Evolutionary conservation across 306 rosid genomes (phyloP), one percentile per base, ranked within the genome.

Genomic region (Alnus glutinosa): DNA sequence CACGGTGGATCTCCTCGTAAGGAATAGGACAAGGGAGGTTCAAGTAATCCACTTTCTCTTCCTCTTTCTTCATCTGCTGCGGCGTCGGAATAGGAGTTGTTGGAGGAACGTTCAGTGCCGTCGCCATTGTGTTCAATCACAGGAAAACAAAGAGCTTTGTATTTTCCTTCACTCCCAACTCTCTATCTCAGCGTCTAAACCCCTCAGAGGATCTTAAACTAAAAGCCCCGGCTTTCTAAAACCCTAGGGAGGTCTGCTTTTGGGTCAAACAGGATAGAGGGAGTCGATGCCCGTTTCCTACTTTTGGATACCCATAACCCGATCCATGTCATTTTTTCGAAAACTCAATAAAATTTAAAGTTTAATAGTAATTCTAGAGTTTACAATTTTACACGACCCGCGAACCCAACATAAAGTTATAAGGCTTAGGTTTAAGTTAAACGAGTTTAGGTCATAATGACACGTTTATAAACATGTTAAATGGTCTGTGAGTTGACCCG

Each of bases 1-100:
- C 99, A 54, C 98, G 99, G 77, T 90, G 96, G 87, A 96, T 90
- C 86, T 96, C 99, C 73, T 96, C 99, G 73, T 89, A 96, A 61
- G 99, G 92, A 79, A 93, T 89, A 57, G 99, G 98, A 69, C 97
- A 93, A 46, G 98, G 97, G 46, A 96, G 99, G 75, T 96, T 82
- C 81, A 86, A 49, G 87, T 93, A 96, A 83, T 96, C 97, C 15
- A 86, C 91, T 74, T 82, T 89, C 71, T 85, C 89, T 1, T 87
- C 89, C 51, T 44, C 72, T 68, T 68, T 68, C 52, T 42, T 68
- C 50, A 42, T 39, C 51, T 68, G 72, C 49, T 10, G 52, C 14
- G 5, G 72, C 50, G 32, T 0, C 1, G 51, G n/a, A 19, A 15
- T 9, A 18, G 51, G 9, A 1, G 51, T n/a, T 0, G 72, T 18